Evolutionary conservation across 169 alveolate species (phyloP).

Genomic region (Cryptosporidium xiaoi): DNA sequence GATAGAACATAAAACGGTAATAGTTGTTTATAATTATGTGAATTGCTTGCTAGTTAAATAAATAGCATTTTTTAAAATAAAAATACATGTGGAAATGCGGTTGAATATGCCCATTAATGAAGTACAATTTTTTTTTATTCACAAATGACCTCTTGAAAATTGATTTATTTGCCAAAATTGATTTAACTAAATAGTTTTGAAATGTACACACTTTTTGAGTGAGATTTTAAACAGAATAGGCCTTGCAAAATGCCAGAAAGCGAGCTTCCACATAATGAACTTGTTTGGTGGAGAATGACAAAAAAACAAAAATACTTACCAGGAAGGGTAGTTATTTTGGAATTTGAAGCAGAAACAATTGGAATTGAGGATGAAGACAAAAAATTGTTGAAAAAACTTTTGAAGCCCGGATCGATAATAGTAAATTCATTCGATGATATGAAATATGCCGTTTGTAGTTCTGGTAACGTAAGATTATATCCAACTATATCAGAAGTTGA

Average conservation of each 20-base stretch:
- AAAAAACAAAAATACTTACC: constrained; percentile 62
- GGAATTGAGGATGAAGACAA: constrained; percentile 69
- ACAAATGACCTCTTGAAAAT: too few relatives aligned
- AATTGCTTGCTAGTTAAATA: too few relatives aligned
- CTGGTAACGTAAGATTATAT: constrained; percentile 49
- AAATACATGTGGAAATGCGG: constrained; percentile 19
- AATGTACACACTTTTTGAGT: too few relatives aligned
- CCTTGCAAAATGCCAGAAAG: constrained; percentile 19
- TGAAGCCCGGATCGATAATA: constrained; percentile 36
- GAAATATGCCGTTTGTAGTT: constrained; percentile 66
- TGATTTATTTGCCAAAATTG: too few relatives aligned
- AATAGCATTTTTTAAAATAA: too few relatives aligned
- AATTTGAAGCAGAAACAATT: constrained; percentile 50
- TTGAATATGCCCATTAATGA: background rate
- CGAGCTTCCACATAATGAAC: constrained; percentile 62
- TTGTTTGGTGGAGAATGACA: constrained; percentile 75
- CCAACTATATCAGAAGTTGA: constrained; percentile 48
- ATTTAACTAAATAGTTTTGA: too few relatives aligned
- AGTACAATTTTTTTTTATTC: background rate
- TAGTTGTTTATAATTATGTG: too few relatives aligned
- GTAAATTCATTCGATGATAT: constrained; percentile 66
- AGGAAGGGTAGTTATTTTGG: constrained; percentile 59
- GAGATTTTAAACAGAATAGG: too few relatives aligned
- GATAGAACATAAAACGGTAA: too few relatives aligned
- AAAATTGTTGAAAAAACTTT: constrained; percentile 12